Conservation (phyloP, 768 basidiomycete species). For the Tylopilus sp. region DNA sequence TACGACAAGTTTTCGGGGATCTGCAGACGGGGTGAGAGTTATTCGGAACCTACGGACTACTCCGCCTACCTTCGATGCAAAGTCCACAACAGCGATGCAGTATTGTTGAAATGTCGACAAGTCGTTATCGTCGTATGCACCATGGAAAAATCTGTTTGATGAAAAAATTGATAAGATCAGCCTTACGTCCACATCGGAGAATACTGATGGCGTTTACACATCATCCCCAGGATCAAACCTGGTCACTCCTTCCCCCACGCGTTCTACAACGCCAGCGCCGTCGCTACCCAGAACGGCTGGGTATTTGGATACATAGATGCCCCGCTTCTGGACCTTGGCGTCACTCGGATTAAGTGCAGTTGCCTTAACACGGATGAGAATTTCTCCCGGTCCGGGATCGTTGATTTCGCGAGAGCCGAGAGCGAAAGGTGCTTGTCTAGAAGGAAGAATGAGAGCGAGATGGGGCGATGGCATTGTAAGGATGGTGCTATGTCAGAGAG, state of each 20-base stretch:
- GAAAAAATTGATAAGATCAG: slow-evolving; percentile 23
- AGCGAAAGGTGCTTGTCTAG: slow-evolving; percentile 34
- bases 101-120: slow-evolving; percentile 45
- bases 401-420: slow-evolving; percentile 35
- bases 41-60: not conserved
- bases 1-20: slow-evolving; percentile 46
- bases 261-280: slow-evolving; percentile 48
- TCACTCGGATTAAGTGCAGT: slow-evolving; percentile 53
- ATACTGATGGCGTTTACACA: slow-evolving; percentile 36
- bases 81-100: slow-evolving; percentile 37
- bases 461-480: slow-evolving; percentile 26
- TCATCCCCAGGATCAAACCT: slow-evolving; percentile 49
- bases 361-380: slow-evolving; percentile 46
- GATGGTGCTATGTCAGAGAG: slow-evolving; percentile 7
- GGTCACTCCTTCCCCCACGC: slow-evolving; percentile 49
- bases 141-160: slow-evolving; percentile 37
- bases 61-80: slow-evolving; percentile 37
- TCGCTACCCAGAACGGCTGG: slow-evolving; percentile 49
- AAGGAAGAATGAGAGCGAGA: slow-evolving; percentile 29
- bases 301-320: slow-evolving; percentile 36
- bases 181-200: slow-evolving; percentile 6
- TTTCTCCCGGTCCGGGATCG: slow-evolving; percentile 43
- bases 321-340: slow-evolving; percentile 46
- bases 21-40: slow-evolving; percentile 26
- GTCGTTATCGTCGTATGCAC: slow-evolving; percentile 36